Evolutionary conservation across 164 flowering plant genomes (phyloP).

Genomic region (Litsea cubeba): DNA sequence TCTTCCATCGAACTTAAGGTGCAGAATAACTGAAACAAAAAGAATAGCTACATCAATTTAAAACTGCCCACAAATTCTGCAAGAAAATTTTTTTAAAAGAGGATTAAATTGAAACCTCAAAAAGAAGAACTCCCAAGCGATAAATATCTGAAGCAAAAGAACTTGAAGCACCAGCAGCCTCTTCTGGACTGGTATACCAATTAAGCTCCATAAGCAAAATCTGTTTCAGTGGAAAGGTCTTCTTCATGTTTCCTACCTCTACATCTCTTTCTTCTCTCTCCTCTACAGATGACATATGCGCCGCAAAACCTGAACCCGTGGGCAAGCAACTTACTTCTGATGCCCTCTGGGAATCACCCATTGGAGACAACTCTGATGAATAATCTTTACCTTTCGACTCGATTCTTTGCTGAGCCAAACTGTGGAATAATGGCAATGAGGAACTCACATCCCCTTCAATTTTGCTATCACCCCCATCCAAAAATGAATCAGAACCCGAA

Average conservation of each 20-base stretch:
- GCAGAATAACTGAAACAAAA: slow-evolving; percentile 64
- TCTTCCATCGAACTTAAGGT: slow-evolving; percentile 71
- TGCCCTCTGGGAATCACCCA: slow-evolving; percentile 5
- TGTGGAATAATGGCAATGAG: slow-evolving; percentile 20
- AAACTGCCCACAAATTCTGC: neutral
- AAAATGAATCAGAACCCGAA: slow-evolving; percentile 72
- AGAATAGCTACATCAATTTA: slow-evolving; percentile 10
- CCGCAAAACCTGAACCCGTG: slow-evolving; percentile 34
- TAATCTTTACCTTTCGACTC: slow-evolving; percentile 18
- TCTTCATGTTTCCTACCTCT: slow-evolving; percentile 35
- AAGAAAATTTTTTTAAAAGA: neutral
- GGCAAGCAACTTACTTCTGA: slow-evolving; percentile 54
- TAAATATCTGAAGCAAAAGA: slow-evolving; percentile 86
- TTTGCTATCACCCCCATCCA: slow-evolving; percentile 43
- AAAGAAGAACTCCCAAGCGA: slow-evolving; percentile 85
- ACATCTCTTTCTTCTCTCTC: slow-evolving; percentile 28
- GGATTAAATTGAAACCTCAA: slow-evolving; percentile 52
- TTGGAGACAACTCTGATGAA: slow-evolving; percentile 21
- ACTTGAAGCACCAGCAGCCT: slow-evolving; percentile 54
- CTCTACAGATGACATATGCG: slow-evolving; percentile 13
- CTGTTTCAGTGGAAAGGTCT: slow-evolving; percentile 66
- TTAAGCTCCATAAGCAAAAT: slow-evolving; percentile 62
- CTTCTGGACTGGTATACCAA: slow-evolving; percentile 97
- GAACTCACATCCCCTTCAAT: slow-evolving; percentile 29
- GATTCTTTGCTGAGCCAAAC: slow-evolving; percentile 19